Base-by-base conservation (phyloP, 2,329 filamentous ascomycete species). In the Xylaria sp. region DNA sequence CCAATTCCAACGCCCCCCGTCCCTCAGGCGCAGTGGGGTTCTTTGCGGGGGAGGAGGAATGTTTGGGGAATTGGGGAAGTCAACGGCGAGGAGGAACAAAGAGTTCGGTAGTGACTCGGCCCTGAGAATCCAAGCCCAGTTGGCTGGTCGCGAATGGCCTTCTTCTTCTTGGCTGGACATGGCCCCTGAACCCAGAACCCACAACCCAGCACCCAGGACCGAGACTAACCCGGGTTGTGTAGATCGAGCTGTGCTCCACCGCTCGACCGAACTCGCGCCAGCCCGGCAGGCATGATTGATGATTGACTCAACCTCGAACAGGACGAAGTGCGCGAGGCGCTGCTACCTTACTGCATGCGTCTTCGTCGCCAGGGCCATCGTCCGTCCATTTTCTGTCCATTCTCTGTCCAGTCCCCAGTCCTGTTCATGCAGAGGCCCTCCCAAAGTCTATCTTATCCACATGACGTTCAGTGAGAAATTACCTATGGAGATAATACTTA, bases 1-100 rank as follows among this genome's bases (percentile, higher is more conserved):
- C 62, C 18, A 23, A 23, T 55, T 55, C 52, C 56, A 58, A 39
- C 43, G 4, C 56, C 36, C 39, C 5, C 39, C 39, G 46, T 61
- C 56, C 55, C 63, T 52, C 52, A 48, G 46, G 48, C 23, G 41
- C 15, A 60, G 60, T 63, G 60, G 66, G 57, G 56, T 41, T 65
- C 28, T 28, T 67, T 69, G 69, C 64, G 69, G 69, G 69, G 69
- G 67, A 60, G 67, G 64, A 64, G 25, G 41, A 48, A 61, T 33
- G 28, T 67, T 64, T 56, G 58, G 36, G 39, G 12, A 46, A 23
- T 64, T 56, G 58, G 46, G 31, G 15, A 54, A 23, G 31, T 43
- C 56, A 52, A 31, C 25, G 13, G n/a, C 31, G 33, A 36, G 28
- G 33, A 13, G n/a, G 49, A 7, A 65, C 61, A 62, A 33, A 20